Evolutionary conservation across 164 flowering plant species (phyloP).

Genomic region (Echeveria elegans): DNA sequence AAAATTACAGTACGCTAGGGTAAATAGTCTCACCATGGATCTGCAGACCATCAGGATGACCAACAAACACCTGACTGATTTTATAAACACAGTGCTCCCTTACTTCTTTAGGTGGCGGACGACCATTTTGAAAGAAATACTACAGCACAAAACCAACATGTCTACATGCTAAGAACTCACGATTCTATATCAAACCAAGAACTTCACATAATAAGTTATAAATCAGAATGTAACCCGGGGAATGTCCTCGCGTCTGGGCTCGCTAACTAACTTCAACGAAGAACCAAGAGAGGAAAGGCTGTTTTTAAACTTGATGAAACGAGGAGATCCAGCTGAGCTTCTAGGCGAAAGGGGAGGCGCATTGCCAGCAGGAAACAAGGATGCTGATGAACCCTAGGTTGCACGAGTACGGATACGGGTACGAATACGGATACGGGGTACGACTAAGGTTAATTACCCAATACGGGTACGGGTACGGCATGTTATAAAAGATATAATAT

Average conservation of each 20-base stretch:
- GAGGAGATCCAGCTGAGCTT: conserved; percentile 91
- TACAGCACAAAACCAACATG: conserved; percentile 23
- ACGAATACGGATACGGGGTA: too few species aligned
- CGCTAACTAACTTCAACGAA: conserved; percentile 76
- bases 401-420: too few species aligned
- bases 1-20: background rate
- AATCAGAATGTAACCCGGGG: conserved; percentile 90
- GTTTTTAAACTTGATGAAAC: conserved; percentile 59
- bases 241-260: conserved; percentile 72
- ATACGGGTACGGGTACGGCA: too few species aligned
- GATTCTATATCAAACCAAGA: background rate
- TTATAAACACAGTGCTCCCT: conserved; percentile 58
- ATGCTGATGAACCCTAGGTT: conserved; percentile 78
- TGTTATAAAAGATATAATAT: too few species aligned
- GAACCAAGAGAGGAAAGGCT: conserved; percentile 82
- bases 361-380: conserved; percentile 97
- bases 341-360: conserved; percentile 98
- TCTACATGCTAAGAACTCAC: background rate
- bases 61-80: conserved; percentile 61
- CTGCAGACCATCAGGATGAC: conserved; percentile 71
- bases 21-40: conserved; percentile 45
- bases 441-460: too few species aligned
- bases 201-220: background rate
- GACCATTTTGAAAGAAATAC: conserved; percentile 95
- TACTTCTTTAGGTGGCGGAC: conserved; percentile 77